Evolutionary conservation across 2,329 filamentous ascomycete genomes (phyloP).

Genomic region (Arthrobotrys musiformis): DNA sequence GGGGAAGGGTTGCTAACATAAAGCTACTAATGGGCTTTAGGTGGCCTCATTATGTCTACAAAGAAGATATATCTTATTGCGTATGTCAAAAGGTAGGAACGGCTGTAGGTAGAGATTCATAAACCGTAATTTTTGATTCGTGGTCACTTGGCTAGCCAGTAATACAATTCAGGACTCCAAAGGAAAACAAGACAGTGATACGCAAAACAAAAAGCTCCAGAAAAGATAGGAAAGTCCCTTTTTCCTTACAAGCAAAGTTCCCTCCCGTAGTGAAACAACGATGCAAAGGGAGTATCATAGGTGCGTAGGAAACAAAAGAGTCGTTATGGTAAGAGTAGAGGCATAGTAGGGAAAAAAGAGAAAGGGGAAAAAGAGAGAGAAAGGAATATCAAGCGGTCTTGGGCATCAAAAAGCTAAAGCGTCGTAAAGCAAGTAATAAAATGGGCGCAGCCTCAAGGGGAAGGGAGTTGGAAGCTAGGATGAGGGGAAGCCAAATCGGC

Average conservation of each 20-base stretch:
- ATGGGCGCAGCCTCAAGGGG: not conserved
- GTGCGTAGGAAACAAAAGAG: conserved; percentile 10
- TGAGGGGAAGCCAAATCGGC: conserved; percentile 45
- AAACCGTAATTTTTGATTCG: conserved; percentile 27
- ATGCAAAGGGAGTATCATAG: conserved; percentile 34
- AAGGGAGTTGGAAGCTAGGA: not conserved
- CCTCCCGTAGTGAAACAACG: conserved; percentile 35
- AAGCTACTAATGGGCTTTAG: no score
- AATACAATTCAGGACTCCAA: conserved; percentile 30
- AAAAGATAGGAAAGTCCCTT: not conserved
- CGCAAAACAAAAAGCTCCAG: conserved; percentile 3
- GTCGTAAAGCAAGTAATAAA: not conserved
- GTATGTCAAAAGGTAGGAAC: no score
- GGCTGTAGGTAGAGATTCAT: not conserved
- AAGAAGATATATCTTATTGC: not conserved
- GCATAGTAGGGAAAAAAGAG: not conserved
- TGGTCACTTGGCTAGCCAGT: conserved; percentile 1
- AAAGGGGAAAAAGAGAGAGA: not conserved
- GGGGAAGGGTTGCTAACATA: not conserved
- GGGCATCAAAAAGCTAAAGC: not conserved
- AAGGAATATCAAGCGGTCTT: not conserved
- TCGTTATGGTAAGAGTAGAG: not conserved
- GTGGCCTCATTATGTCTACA: no score
- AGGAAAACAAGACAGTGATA: not conserved
- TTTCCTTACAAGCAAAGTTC: conserved; percentile 31